Evolutionary conservation across 805 yeast species (phyloP), one percentile per base, ranked within the genome.

Genomic region (Cyberlindnera mississippiensis): DNA sequence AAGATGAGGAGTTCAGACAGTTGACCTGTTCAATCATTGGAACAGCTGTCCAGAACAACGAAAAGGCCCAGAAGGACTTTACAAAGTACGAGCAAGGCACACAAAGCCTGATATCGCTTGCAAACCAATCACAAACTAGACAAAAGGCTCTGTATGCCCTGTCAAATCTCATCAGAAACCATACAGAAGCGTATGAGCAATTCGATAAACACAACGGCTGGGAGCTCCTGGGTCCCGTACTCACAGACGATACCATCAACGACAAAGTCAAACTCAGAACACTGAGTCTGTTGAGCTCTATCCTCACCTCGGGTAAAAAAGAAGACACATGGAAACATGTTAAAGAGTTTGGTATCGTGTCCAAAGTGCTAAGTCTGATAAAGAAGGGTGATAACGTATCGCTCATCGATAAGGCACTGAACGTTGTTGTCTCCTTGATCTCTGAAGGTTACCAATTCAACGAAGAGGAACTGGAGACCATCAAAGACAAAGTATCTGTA

Each of bases 21-120:
- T 67, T 69, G 41, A 83, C 90, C 1, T 78, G 85, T 45, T 80
- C 93, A 28, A 76, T 85, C 31, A 74, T 90, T 18, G 96, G 95
- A 2, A 85, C 91, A 0, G 96, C 98, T 0, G 95, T 85, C 4
- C 99, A 93, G 63, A 93, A 93, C 61, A 93, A 93, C 61, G 79
- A 78, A 4, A 76, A 73, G 43, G 69, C 89, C 4, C 98, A 89
- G 63, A 69, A 72, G 42, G 85, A 76, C 39, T 82, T 85, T 46
- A 61, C 72, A 31, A 74, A 75, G 44, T 69, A 80, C 45, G 67
- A 66, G 0, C 57, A 63, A 19, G 82, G 81, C 2, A 57, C 80
- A 28, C 47, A 56, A n/a, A 62, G 61, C 39, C 63, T 83, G 40
- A 61, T 82, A 10, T 42, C 59, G 1, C 51, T 79, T 17, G 72